Evolutionary conservation across 2,329 filamentous ascomycete genomes (phyloP), one percentile per base, ranked within the genome.

Genomic region (Blastomyces percursus): DNA sequence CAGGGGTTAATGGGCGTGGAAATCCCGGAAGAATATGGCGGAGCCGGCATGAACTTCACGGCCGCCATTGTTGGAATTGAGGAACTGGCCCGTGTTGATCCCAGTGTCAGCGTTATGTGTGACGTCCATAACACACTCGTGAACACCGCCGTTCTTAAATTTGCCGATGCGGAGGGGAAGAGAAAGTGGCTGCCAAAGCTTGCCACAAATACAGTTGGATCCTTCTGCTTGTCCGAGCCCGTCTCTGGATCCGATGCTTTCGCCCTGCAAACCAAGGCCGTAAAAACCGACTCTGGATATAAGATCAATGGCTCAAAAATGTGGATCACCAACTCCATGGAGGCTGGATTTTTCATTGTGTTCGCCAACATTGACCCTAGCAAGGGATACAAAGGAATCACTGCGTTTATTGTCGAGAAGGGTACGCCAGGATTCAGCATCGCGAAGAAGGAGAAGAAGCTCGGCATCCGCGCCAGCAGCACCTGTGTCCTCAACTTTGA

Each of bases 391-490:
- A 93, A 92, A 78, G 94, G 94, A 63, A 99, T 99, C 76, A 92
- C 91, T 1, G 94, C 94, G 60, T 99, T 99, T 74, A 81, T 99
- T 65, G 87, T 97, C 51, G 92, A 96, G 78, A 96, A 96, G 81
- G 87, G 82, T 71, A 89, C 85, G 59, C 86, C 88, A 62, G 94
- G 94, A 42, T 96, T 99, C 81, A 87, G 85, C 65, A 95, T 99
- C 71, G 91, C 94, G 50, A 99, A 99, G 85, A 99, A 99, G 82
- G 94, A 99, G 82, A 97, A 97, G 88, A 99, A 99, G 82, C 86
- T 99, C 58, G 94, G 94, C 64, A 99, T 99, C 79, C 88, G 85
- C 72, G 94, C 94, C 61, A 95, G 90, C 79, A 95, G 90, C 79
- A 99, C 94, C 40, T 99, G 94, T 77, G 93, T 96, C 66, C 82